Conservation (phyloP, 225 moss, liverwort and hornwort species). For the Sphagnum tenellum region DNA sequence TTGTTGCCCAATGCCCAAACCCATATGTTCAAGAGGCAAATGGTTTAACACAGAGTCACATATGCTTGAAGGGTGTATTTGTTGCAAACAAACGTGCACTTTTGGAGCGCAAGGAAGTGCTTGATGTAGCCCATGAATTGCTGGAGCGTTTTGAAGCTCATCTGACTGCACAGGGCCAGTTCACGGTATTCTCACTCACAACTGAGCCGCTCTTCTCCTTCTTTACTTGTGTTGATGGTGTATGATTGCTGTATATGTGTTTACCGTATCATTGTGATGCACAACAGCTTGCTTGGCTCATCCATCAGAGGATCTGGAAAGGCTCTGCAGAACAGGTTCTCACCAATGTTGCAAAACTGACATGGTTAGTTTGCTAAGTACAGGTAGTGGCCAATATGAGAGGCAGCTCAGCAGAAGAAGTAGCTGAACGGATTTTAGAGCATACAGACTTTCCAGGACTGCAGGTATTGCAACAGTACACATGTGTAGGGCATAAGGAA, state of each 20-base stretch:
- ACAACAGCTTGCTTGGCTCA: too few species aligned
- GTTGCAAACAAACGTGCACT: conserved; percentile 82
- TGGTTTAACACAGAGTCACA: not conserved
- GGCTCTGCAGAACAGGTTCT: too few species aligned
- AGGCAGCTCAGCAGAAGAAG: conserved; percentile 69
- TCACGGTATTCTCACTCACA: conserved; percentile 29
- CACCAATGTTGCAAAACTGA: not conserved
- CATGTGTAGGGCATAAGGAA: too few species aligned
- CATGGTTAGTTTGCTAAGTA: not conserved
- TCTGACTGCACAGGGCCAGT: conserved; percentile 81
- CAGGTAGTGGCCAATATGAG: conserved; percentile 92
- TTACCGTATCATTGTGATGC: too few species aligned
- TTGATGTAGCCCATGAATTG: conserved; percentile 81
- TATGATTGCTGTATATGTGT: too few species aligned
- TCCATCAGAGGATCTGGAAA: too few species aligned
- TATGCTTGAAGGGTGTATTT: conserved; percentile 61
- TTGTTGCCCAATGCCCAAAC: not conserved
- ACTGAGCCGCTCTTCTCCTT: too few species aligned
- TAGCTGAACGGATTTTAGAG: conserved; percentile 55
- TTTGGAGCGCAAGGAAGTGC: conserved; percentile 59
- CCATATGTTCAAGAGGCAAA: not conserved
- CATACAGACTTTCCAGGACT: conserved; percentile 52
- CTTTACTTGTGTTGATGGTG: too few species aligned
- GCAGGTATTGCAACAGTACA: conserved; percentile 31
- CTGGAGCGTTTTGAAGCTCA: conserved; percentile 97